Base-by-base conservation (phyloP, 257 asterid genomes). In the Gentiana straminea region DNA sequence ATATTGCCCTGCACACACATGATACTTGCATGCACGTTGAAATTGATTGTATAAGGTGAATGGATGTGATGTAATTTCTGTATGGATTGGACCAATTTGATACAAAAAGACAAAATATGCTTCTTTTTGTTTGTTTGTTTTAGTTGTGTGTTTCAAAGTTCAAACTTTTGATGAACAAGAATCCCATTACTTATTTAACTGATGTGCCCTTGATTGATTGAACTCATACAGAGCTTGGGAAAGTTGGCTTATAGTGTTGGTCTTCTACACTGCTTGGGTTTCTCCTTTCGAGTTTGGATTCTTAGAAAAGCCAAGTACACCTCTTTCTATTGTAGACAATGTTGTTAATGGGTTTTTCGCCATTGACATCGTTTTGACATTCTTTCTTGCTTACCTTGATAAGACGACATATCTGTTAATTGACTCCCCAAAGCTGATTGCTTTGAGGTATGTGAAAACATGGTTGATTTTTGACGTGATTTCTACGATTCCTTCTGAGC, bases 191-290 rank as follows among this genome's bases (percentile, higher is more conserved):
- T 56, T 39, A 4, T 52, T 49, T 2, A 46, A 44, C 36, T 49
- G 35, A 48, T 33, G 13, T 49, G 36, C 10, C 32, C 47, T 58
- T 49, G 34, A 32, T 44, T 33, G n/a, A n/a, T 41, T 41, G 52
- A 33, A 68, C 39, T n/a, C 60, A 48, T 68, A 78, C 81, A 89
- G 97, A 73, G 47, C 51, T 38, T 89, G 95, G 94, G 84, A 81
- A 8, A 58, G 69, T 11, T 76, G 75, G 57, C 70, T 86, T 49
- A 79, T 81, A 15, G 48, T 78, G 15, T 68, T 89, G 51, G 95
- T 89, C 44, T 79, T 83, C 75, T 89, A 89, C 82, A 85, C 94
- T 43, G 87, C 94, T 52, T 89, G 97, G 97, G 84, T 75, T 57
- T 79, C 80, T 37, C 95, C 94, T n/a, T 83, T 74, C 61, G 94